Base-by-base conservation (phyloP, 2,329 filamentous ascomycete genomes). In the Calcarisporium arbuscula region DNA sequence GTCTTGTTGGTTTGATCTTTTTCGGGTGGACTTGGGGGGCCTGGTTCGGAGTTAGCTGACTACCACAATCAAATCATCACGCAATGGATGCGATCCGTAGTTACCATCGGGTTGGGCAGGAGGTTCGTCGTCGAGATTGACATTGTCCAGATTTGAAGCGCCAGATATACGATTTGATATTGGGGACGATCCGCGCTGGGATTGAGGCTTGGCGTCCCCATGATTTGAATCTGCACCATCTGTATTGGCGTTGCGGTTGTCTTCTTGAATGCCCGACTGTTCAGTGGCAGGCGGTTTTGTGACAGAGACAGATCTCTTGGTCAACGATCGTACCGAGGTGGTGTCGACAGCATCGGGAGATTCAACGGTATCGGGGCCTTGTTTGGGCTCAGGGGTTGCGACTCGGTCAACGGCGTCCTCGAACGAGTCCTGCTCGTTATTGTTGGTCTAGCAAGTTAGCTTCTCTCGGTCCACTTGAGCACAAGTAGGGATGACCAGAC, bases 311-410 rank as follows among this genome's bases (percentile, higher is more conserved):
- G 52, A 47, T 52, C 69, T 62, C 46, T 67, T 68, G 23, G 73
- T 78, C 42, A 87, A 61, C 18, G 82, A 86, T 41, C 82, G 75
- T 34, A 75, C 66, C 21, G 77, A 80, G 29, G 67, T 61, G 40
- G 70, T 74, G 58, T 85, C 82, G 47, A 77, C 65, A 36, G 85
- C 87, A n/a, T n/a, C n/a, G n/a, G n/a, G n/a, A n/a, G n/a, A n/a
- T n/a, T n/a, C n/a, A n/a, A n/a, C n/a, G n/a, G n/a, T n/a, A n/a
- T n/a, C n/a, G n/a, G n/a, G n/a, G n/a, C n/a, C n/a, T n/a, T n/a
- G n/a, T n/a, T n/a, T n/a, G n/a, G n/a, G n/a, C n/a, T n/a, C n/a
- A n/a, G n/a, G n/a, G n/a, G n/a, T n/a, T n/a, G n/a, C n/a, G n/a
- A n/a, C n/a, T n/a, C n/a, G n/a, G n/a, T n/a, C n/a, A n/a, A n/a